Evolutionary conservation across 768 basidiomycete genomes (phyloP), one percentile per base, ranked within the genome.

Genomic region (Strobilomyces dryophilus): DNA sequence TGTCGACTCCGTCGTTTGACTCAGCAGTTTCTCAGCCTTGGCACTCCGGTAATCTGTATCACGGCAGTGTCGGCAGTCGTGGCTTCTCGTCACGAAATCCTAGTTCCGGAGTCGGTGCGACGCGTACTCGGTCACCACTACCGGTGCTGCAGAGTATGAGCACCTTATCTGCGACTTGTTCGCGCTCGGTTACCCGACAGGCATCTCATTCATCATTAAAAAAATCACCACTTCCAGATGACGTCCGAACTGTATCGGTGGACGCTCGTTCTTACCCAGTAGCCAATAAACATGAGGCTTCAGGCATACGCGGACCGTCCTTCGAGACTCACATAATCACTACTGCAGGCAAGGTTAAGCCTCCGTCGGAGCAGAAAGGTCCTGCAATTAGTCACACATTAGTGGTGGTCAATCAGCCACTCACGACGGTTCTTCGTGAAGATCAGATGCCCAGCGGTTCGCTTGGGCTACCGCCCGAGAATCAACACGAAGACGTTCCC

Each of bases 401-500:
- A 4, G 44, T 49, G 29, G 9, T 47, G 17, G 40, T 26, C 2
- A 34, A 24, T 2, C 44, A 5, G n/a, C 27, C 61, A 32, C 40
- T 45, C 51, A 24, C 20, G 32, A 9, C 24, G 8, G 5, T 37
- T 20, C 7, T 45, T 50, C 29, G 20, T 2, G 34, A 42, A 15
- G 40, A 41, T 26, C 31, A 32, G n/a, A 18, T 36, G 6, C 35
- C 20, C 5, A 31, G 43, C 32, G 20, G 26, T 36, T 45, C 18
- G 5, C 24, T 47, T 8, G 32, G 40, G 37, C 36, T 29, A 45
- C 47, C 41, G 18, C 27, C 34, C 21, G 61, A 53, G 8, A 18
- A 24, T 27, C 12, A 50, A 35, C 57, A 54, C 8, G 65, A 69
- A 5, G 62, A 56, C 2, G 56, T 54, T 36, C 65, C 67, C 14